A percentile compares a stretch with the other conserved stretches of the same genome.
Evolutionary conservation across 129 eudicot genomes (phyloP).

Genomic region (Oenanthe sinensis): DNA sequence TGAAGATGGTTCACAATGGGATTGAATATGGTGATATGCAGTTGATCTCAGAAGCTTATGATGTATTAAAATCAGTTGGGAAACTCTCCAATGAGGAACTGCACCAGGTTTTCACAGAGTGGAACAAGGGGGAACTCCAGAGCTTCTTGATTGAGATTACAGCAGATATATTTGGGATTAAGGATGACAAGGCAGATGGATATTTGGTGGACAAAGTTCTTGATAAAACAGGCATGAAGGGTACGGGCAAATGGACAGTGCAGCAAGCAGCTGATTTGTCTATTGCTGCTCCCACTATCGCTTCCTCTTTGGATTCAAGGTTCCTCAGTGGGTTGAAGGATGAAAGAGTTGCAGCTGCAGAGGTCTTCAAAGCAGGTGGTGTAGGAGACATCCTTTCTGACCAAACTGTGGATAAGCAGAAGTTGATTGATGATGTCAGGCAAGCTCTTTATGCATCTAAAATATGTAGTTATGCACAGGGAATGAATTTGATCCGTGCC

Average conservation of each 20-base stretch:
- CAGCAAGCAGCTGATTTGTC: slow-evolving; percentile 76
- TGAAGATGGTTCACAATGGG: slow-evolving; percentile 66
- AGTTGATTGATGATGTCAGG: slow-evolving; percentile 56
- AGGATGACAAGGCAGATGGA: slow-evolving; percentile 61
- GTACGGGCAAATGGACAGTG: slow-evolving; percentile 68
- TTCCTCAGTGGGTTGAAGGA: slow-evolving; percentile 67
- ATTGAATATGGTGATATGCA: slow-evolving; percentile 76
- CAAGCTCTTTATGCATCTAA: slow-evolving; percentile 63
- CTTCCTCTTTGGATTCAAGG: slow-evolving; percentile 55
- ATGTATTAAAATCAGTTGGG: slow-evolving; percentile 56
- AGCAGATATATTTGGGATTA: slow-evolving; percentile 57
- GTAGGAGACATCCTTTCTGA: slow-evolving; percentile 30
- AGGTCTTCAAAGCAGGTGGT: slow-evolving; percentile 47
- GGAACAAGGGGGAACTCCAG: slow-evolving; percentile 68
- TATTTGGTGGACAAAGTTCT: slow-evolving; percentile 54
- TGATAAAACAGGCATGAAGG: slow-evolving; percentile 70
- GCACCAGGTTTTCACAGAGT: slow-evolving; percentile 49
- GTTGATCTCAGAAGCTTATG: slow-evolving; percentile 61
- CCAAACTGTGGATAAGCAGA: slow-evolving; percentile 43
- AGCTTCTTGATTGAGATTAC: slow-evolving; percentile 63
- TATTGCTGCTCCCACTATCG: slow-evolving; percentile 58
- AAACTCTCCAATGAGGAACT: slow-evolving; percentile 58
- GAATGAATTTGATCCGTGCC: slow-evolving; percentile 64
- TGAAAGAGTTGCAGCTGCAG: slow-evolving; percentile 55
- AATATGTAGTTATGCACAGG: slow-evolving; percentile 67